These are phyloP conservation scores for Xylariaceae sp. DNA, from an alignment of 2,329 filamentous ascomycete species.

Conservation along the genomic window DNA sequence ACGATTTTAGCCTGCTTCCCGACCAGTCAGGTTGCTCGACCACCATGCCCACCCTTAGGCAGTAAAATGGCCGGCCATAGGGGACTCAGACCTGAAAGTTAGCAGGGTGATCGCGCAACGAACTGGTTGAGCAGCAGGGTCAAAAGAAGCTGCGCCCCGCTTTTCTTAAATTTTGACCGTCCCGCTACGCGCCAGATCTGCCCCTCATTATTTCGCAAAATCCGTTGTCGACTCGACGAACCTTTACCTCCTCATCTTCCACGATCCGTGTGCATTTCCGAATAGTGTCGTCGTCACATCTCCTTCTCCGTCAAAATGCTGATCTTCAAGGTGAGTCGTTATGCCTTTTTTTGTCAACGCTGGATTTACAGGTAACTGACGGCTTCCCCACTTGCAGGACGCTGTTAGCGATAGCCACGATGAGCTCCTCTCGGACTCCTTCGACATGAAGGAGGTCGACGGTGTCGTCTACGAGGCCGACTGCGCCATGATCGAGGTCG, in stretches of 20 bases:
- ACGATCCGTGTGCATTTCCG: conserved; percentile 15
- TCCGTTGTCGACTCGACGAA: conserved; percentile 21
- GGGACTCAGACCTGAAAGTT: too few relatives aligned
- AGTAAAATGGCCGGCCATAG: too few relatives aligned
- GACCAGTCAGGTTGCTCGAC: too few relatives aligned
- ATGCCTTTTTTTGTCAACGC: not conserved
- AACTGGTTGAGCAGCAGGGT: too few relatives aligned
- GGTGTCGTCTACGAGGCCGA: conserved; percentile 83
- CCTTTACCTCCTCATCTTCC: conserved; percentile 25
- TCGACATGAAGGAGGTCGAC: conserved; percentile 74
- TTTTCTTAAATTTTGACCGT: conserved; percentile 28
- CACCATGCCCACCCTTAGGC: too few relatives aligned
- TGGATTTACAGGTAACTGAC: conserved; percentile 5
- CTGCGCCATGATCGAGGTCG: conserved; percentile 83
- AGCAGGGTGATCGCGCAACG: too few relatives aligned
- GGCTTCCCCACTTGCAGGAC: conserved; percentile 55
- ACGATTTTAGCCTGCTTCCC: too few relatives aligned
- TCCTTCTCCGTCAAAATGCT: conserved; percentile 55
- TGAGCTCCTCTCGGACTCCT: conserved; percentile 97
- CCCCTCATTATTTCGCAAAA: conserved; percentile 29
- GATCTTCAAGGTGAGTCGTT: conserved; percentile 59
- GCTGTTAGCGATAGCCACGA: conserved; percentile 66
- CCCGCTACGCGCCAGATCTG: conserved; percentile 25
- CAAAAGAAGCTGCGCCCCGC: conserved; percentile 17
- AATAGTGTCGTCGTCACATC: conserved; percentile 18